A percentile compares a stretch with the other conserved stretches of the same genome.
These are phyloP conservation scores for Voacanga thouarsii DNA, from an alignment of 257 asterid species.

Conservation along the genomic window DNA sequence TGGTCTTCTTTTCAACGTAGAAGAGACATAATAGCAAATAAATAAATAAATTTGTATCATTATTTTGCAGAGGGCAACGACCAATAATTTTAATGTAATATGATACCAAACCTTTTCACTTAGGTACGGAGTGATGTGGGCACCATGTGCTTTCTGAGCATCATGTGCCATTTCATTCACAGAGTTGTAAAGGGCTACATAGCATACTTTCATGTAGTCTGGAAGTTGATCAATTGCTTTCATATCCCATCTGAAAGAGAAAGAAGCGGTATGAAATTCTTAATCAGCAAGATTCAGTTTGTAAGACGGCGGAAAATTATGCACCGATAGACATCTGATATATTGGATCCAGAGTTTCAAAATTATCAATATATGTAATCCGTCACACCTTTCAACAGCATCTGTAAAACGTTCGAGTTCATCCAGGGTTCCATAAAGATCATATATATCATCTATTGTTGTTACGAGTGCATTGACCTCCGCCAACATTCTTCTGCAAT, in stretches of 20 bases:
- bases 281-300: not conserved
- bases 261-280: not conserved
- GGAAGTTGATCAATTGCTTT: conserved; percentile 22
- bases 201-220: conserved; percentile 27
- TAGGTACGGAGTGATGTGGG: conserved; percentile 8
- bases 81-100: too few relatives aligned
- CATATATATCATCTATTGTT: conserved; percentile 15
- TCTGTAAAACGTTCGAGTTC: conserved; percentile 19
- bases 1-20: too few relatives aligned
- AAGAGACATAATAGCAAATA: too few relatives aligned
- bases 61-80: too few relatives aligned
- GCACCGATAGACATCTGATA: too few relatives aligned
- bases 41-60: too few relatives aligned
- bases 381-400: conserved; percentile 15
- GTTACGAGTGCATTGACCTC: conserved; percentile 12
- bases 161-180: conserved; percentile 24
- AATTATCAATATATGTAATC: too few relatives aligned
- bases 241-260: conserved; percentile 24
- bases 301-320: too few relatives aligned
- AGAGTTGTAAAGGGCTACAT: conserved; percentile 13
- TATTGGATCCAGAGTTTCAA: too few relatives aligned
- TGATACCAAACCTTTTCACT: conserved; percentile 9
- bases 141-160: conserved; percentile 9
- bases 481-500: conserved; percentile 19
- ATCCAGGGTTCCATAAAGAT: conserved; percentile 22